Percentiles rank a stretch among this genome's conserved stretches.
Evolutionary conservation across 345 rosid genomes (phyloP).

Genomic region (Corchorus olitorius): DNA sequence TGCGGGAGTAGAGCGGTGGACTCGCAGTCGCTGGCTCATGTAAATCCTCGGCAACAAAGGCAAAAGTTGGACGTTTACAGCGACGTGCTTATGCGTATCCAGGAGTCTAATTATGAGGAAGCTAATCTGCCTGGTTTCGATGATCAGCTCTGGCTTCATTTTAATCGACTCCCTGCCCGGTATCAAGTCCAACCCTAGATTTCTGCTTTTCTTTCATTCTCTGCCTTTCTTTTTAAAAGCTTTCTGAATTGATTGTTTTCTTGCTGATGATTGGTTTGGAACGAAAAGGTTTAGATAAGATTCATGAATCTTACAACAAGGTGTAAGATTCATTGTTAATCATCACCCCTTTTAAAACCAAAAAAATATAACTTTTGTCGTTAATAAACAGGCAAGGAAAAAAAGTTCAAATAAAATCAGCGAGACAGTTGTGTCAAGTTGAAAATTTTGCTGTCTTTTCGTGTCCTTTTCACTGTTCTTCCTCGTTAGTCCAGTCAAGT

Average conservation of each 20-base stretch:
- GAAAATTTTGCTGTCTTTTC: neutral
- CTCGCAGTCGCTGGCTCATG: slow-evolving; percentile 44
- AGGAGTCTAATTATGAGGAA: slow-evolving; percentile 69
- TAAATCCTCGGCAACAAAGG: slow-evolving; percentile 65
- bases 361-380: neutral
- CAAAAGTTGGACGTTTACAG: slow-evolving; percentile 85
- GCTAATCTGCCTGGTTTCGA: slow-evolving; percentile 78
- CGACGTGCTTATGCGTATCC: slow-evolving; percentile 77
- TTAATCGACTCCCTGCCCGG: slow-evolving; percentile 98
- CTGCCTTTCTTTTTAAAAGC: neutral
- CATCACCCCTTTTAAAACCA: neutral
- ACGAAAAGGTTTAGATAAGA: slow-evolving; percentile 10
- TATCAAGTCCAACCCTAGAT: slow-evolving; percentile 25
- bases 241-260: slow-evolving; percentile 17
- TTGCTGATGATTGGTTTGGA: slow-evolving; percentile 12
- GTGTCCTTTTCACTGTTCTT: neutral
- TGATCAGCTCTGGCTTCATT: slow-evolving; percentile 96
- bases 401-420: slow-evolving; percentile 5
- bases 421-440: neutral
- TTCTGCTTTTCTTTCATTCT: neutral
- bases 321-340: neutral
- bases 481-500: neutral
- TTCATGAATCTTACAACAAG: slow-evolving; percentile 14
- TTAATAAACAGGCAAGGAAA: neutral
- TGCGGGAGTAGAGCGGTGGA: slow-evolving; percentile 83